Conservation (phyloP, 306 rosid species). For the Inga oerstediana region DNA sequence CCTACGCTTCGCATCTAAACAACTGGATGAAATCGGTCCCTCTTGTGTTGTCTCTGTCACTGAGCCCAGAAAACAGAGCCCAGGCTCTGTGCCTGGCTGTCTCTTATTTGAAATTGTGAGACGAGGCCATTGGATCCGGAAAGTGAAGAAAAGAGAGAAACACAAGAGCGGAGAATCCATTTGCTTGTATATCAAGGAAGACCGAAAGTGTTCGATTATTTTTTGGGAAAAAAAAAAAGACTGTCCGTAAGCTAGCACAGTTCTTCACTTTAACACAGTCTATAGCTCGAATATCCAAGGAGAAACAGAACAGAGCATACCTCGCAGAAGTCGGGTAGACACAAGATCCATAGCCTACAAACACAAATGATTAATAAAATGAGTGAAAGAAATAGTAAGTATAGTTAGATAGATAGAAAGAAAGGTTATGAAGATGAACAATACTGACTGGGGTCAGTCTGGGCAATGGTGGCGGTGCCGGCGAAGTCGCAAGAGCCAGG, state of each 20-base stretch:
- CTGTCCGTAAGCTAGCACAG: background rate
- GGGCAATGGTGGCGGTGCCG: slow-evolving; percentile 80
- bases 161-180: slow-evolving; percentile 25
- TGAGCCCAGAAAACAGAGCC: background rate
- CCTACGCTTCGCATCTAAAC: background rate
- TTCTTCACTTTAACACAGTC: background rate
- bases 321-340: slow-evolving; percentile 80
- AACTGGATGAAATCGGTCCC: background rate
- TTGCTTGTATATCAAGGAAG: slow-evolving; percentile 73
- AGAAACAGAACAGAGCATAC: slow-evolving; percentile 38
- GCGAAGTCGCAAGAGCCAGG: slow-evolving; percentile 84
- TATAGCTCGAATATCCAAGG: background rate
- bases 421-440: background rate
- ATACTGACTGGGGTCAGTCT: slow-evolving; percentile 87
- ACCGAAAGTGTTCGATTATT: background rate
- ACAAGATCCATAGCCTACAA: slow-evolving; percentile 96
- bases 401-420: background rate
- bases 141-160: slow-evolving; percentile 27
- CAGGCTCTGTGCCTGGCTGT: background rate
- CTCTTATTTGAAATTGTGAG: background rate
- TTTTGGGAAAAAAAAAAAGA: background rate
- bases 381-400: background rate
- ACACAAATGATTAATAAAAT: background rate
- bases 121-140: background rate
- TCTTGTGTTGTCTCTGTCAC: background rate